These are phyloP conservation scores for Tanacetum coccineum DNA, from an alignment of 129 eudicot species.

Conservation along the genomic window DNA sequence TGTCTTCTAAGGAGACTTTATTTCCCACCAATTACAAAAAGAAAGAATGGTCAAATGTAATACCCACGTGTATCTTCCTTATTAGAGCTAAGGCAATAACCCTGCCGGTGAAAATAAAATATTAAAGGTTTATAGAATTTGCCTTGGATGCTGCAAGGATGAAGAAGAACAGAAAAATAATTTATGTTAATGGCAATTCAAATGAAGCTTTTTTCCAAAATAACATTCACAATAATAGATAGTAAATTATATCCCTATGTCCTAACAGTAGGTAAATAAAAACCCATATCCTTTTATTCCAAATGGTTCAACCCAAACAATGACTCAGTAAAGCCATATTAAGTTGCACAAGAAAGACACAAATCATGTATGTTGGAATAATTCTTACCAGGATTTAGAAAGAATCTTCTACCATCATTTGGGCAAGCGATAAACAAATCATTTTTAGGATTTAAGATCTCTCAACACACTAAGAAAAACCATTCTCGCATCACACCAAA, in stretches of 20 bases:
- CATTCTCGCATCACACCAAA: slow-evolving; percentile 90
- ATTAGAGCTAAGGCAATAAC: slow-evolving; percentile 76
- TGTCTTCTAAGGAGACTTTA: slow-evolving; percentile 52
- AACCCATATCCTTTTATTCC: no score
- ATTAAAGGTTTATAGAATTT: slow-evolving; percentile 66
- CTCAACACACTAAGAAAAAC: slow-evolving; percentile 85
- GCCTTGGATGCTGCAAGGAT: slow-evolving; percentile 67
- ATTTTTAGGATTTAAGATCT: slow-evolving; percentile 65
- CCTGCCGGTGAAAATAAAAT: slow-evolving; percentile 69
- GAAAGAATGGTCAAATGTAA: slow-evolving; percentile 60
- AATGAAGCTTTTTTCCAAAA: neutral
- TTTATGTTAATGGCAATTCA: neutral
- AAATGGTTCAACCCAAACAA: no score
- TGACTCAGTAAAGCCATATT: neutral
- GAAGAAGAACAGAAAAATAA: neutral
- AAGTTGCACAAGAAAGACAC: neutral
- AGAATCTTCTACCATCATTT: slow-evolving; percentile 73
- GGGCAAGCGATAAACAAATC: slow-evolving; percentile 77
- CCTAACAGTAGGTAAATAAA: no score
- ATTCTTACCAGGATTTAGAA: slow-evolving; percentile 70
- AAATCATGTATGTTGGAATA: neutral
- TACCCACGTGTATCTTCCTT: slow-evolving; percentile 79
- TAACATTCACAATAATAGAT: neutral
- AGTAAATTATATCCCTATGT: no score
- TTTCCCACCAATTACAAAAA: slow-evolving; percentile 60